Evolutionary conservation across 352 stramenopile genomes (phyloP).

Genomic region (Phytophthora sansomeana): DNA sequence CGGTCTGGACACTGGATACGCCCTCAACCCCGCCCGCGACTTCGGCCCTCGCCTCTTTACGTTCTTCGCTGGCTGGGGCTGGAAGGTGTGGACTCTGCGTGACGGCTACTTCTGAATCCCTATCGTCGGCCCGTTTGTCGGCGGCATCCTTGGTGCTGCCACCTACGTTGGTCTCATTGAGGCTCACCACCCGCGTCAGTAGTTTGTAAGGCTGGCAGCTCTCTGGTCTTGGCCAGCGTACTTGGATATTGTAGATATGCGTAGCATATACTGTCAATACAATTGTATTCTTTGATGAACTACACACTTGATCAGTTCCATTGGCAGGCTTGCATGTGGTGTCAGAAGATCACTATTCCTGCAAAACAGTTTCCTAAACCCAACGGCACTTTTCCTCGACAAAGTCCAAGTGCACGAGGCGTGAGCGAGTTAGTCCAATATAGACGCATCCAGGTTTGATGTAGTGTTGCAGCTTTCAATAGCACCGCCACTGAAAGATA

Average conservation of each 20-base stretch:
- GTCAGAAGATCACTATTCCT: constrained; percentile 1
- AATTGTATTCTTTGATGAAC: constrained; percentile 16
- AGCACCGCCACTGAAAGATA: constrained; percentile 14
- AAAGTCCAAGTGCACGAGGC: background rate
- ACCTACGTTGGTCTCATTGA: constrained; percentile 35
- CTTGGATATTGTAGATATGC: constrained; percentile 7
- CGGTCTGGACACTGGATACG: constrained; percentile 49
- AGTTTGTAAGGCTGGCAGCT: background rate
- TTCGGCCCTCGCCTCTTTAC: constrained; percentile 60
- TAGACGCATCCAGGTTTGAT: background rate
- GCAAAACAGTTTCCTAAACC: background rate
- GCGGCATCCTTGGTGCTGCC: constrained; percentile 31
- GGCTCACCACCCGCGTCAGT: constrained; percentile 28
- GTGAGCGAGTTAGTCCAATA: constrained; percentile 1
- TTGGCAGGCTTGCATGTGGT: background rate
- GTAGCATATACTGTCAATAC: constrained; percentile 13
- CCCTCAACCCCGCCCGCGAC: constrained; percentile 54
- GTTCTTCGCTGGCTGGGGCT: constrained; percentile 55
- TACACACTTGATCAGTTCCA: background rate
- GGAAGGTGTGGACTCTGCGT: constrained; percentile 45
- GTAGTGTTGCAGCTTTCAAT: constrained; percentile 12
- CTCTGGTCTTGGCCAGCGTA: background rate
- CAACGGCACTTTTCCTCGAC: constrained; percentile 10
- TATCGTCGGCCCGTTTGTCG: constrained; percentile 37
- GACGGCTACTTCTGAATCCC: constrained; percentile 38